These are phyloP conservation scores for Handroanthus guayacan DNA, from an alignment of 257 asterid species.

Conservation along the genomic window DNA sequence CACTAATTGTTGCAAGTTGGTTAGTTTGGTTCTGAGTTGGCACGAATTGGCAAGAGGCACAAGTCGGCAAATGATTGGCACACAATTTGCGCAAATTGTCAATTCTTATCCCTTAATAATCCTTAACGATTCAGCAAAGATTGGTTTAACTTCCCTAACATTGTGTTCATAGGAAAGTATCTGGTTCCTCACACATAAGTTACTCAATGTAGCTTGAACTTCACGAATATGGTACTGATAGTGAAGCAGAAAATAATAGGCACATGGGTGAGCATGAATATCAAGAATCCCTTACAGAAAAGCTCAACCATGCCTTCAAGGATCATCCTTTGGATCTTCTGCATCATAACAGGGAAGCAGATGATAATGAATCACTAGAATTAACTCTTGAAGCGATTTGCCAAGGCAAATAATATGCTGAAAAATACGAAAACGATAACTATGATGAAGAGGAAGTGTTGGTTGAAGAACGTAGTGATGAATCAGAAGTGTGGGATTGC, in stretches of 20 bases:
- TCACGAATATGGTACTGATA: conserved; percentile 75
- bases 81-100: too few species aligned
- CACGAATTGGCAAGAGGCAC: too few species aligned
- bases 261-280: conserved; percentile 53
- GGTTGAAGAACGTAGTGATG: conserved; percentile 80
- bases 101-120: too few species aligned
- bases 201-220: conserved; percentile 68
- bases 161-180: not conserved
- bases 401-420: conserved; percentile 75
- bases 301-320: conserved; percentile 67
- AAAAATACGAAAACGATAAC: conserved; percentile 61
- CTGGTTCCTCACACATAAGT: conserved; percentile 28
- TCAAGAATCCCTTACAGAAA: conserved; percentile 64
- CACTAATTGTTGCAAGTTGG: too few species aligned
- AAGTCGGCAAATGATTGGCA: too few species aligned
- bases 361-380: conserved; percentile 58
- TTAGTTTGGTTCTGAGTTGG: too few species aligned
- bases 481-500: conserved; percentile 91
- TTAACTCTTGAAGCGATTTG: conserved; percentile 65
- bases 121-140: not conserved
- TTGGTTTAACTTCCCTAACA: not conserved
- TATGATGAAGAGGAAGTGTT: conserved; percentile 54
- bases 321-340: conserved; percentile 44
- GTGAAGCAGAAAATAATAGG: conserved; percentile 60
- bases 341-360: conserved; percentile 42